Evolutionary conservation across 1,284 basidiomycete species (phyloP), one percentile per base, ranked within the genome.

Genomic region (Cutaneotrichosporon sp.): DNA sequence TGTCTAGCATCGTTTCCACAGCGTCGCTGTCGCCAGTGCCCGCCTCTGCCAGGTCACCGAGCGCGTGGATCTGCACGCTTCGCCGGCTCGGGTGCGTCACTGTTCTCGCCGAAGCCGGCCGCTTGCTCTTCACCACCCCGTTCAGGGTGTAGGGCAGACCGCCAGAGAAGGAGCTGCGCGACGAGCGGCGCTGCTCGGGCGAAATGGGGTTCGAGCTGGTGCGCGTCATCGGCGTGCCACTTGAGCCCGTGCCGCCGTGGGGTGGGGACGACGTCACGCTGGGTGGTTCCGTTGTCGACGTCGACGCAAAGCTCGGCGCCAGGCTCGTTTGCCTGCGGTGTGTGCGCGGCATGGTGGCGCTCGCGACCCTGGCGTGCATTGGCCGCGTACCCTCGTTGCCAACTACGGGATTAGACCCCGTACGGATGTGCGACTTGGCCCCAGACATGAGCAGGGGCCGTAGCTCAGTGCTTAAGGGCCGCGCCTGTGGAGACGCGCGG

Each of bases 81-180:
- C 63, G 61, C 2, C 68, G 58, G 30, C 57, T 26, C 10, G 58
- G 50, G 34, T n/a, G 30, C 9, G 21, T 42, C 9, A 56, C 31
- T 3, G 47, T 6, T 18, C 66, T 64, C 18, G 59, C 36, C 6
- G 65, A 40, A 32, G 53, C 60, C 32, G 67, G 64, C 1, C 70
- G 62, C 61, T 69, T 67, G 26, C 53, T 67, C 66, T 74, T 78
- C 8, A 73, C 74, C 3, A 78, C 72, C 0, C 78, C 78, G 58
- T 80, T 79, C 34, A 75, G 51, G 14, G 75, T 73, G 67, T 79
- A 79, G 0, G 69, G 73, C 22, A 79, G 73, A 7, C 74, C 73
- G 21, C 70, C 72, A 31, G 67, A 72, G 53, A 63, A 63, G 1
- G 62, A 63, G 10, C 21, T 18, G 30, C 62, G 62, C 6, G 26